Percentiles rank a stretch among this genome's conserved stretches.
phyloP scores from a whole-genome alignment of 2,329 filamentous ascomycete genomes.

The Colletotrichum echinochloae region DNA sequence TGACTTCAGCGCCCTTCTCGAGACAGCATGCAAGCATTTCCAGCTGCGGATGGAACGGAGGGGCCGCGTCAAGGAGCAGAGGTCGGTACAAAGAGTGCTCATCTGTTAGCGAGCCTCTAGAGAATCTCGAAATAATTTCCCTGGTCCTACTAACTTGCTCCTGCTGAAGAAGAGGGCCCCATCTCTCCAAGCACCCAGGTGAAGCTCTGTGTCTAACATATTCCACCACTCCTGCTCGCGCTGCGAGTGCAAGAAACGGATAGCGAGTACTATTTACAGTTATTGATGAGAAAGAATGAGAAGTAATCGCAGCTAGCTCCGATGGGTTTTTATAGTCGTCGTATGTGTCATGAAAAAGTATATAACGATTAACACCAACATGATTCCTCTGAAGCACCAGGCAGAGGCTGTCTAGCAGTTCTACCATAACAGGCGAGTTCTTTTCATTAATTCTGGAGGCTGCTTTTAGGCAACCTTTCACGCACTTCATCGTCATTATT shows the following conservation, averaged over 20 bases:
- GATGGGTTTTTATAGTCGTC: too few species aligned
- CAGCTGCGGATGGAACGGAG: accelerated
- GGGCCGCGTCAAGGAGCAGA: not conserved
- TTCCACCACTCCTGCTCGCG: not conserved
- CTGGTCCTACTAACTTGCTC: not conserved
- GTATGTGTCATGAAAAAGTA: too few species aligned
- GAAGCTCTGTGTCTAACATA: not conserved
- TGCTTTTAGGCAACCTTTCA: not conserved
- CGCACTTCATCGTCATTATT: too few species aligned
- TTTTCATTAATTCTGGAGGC: not conserved
- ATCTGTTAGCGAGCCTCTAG: not conserved
- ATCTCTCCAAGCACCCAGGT: not conserved
- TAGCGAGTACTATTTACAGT: too few species aligned
- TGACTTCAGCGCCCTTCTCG: not conserved
- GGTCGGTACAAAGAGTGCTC: not conserved
- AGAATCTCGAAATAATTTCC: not conserved
- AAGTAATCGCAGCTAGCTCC: too few species aligned
- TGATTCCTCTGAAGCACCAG: too few species aligned
- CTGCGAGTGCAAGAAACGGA: not conserved
- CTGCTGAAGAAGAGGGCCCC: too few species aligned
- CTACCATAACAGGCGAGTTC: not conserved
- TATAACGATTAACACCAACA: too few species aligned
- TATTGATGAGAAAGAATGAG: too few species aligned
- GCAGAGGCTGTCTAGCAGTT: not conserved
- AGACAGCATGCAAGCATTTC: not conserved